Percentiles rank a stretch among this genome's conserved stretches.
These are phyloP conservation scores for Thielaviopsis cerberus DNA, from an alignment of 2,329 filamentous ascomycete species.

Conservation along the genomic window DNA sequence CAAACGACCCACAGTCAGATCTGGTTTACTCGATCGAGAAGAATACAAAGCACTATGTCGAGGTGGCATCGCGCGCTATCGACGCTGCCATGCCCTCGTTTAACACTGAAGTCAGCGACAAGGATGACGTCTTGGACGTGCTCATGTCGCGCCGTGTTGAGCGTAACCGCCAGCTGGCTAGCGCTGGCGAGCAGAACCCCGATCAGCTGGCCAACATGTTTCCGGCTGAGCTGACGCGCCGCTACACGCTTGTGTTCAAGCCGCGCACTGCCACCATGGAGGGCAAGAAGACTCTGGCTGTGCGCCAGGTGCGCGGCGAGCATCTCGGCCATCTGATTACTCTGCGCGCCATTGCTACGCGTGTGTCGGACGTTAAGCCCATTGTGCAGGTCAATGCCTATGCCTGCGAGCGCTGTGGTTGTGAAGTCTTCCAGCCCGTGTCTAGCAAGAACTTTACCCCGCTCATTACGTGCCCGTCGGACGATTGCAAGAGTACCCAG, in stretches of 20 bases:
- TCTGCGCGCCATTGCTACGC: conserved; percentile 78
- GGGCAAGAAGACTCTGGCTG: conserved; percentile 52
- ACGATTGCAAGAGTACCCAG: conserved; percentile 80
- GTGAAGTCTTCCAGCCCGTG: conserved; percentile 93
- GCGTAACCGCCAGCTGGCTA: conserved; percentile 59
- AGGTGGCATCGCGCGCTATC: conserved; percentile 72
- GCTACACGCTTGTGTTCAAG: conserved; percentile 94
- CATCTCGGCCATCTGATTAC: conserved; percentile 89
- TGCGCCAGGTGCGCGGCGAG: conserved; percentile 80
- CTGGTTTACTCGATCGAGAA: conserved; percentile 70
- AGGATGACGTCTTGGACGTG: conserved; percentile 91
- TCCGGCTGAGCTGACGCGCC: conserved; percentile 73
- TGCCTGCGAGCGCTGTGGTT: conserved; percentile 88
- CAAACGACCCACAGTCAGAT: conserved; percentile 47
- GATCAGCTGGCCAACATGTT: conserved; percentile 58
- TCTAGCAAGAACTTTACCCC: conserved; percentile 81
- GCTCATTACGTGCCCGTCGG: conserved; percentile 67
- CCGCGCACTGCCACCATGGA: conserved; percentile 58
- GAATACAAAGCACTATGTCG: conserved; percentile 91
- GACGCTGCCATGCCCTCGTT: conserved; percentile 72
- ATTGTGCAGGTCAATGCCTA: conserved; percentile 96
- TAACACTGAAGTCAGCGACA: conserved; percentile 63
- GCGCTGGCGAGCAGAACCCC: conserved; percentile 49
- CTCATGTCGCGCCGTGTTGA: conserved; percentile 82
- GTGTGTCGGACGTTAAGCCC: conserved; percentile 94